These are phyloP conservation scores for Pythium oligandrum DNA, from an alignment of 352 stramenopile species.

Conservation along the genomic window DNA sequence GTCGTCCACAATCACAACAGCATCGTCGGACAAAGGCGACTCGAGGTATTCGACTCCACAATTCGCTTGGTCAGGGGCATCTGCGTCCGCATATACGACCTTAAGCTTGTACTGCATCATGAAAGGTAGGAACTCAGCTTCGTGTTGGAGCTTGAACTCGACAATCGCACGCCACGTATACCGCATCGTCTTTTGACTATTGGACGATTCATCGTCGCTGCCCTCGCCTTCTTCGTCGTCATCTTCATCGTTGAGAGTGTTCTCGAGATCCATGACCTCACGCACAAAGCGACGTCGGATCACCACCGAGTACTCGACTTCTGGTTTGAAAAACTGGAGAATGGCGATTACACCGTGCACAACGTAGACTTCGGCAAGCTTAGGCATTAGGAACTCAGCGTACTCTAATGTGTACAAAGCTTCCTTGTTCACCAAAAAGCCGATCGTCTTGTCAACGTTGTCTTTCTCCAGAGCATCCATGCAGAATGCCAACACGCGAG, in stretches of 20 bases:
- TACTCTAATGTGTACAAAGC: constrained; percentile 50
- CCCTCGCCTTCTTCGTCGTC: constrained; percentile 5
- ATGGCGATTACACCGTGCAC: constrained; percentile 39
- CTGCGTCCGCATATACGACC: constrained; percentile 14
- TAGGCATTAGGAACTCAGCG: constrained; percentile 33
- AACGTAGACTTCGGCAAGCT: constrained; percentile 62
- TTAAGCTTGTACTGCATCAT: constrained; percentile 13
- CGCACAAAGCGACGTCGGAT: constrained; percentile 58
- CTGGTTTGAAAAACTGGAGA: constrained; percentile 57
- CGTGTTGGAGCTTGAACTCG: constrained; percentile 63
- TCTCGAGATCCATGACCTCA: constrained; percentile 66
- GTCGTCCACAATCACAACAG: constrained; percentile 55
- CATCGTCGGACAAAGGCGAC: constrained; percentile 19
- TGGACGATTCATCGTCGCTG: too few relatives aligned
- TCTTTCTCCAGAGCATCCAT: constrained; percentile 52
- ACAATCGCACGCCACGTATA: constrained; percentile 40
- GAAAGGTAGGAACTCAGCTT: constrained; percentile 64
- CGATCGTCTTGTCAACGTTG: constrained; percentile 67
- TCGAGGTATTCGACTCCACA: too few relatives aligned
- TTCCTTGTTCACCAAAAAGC: constrained; percentile 45
- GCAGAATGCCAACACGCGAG: constrained; percentile 48
- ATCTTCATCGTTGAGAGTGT: constrained; percentile 20
- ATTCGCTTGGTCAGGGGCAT: constrained; percentile 16
- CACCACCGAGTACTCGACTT: constrained; percentile 33
- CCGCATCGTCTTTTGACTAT: constrained; percentile 12